Base-by-base conservation (phyloP, 2,329 filamentous ascomycete species). In the Aureobasidium lini region DNA sequence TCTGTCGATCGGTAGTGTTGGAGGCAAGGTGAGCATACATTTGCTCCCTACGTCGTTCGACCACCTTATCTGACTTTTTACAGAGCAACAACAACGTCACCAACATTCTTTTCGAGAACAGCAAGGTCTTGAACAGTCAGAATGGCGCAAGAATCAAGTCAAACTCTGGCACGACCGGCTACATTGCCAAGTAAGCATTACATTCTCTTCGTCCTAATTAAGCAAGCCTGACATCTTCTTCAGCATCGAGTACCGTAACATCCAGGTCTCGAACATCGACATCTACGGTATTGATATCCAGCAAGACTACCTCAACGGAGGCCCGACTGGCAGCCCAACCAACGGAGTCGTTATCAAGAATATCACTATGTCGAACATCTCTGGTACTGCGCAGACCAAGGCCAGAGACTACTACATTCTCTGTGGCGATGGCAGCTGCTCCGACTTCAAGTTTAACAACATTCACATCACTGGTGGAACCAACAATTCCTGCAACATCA, bases 241-340 rank as follows among this genome's bases (percentile, higher is more conserved):
- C 32, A 49, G 75, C 61, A 69, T 81, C 57, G 74, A 72, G 23
- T 81, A 78, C 70, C 68, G 71, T 61, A 75, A 78, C 64, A 80
- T 81, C 62, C 70, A 69, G 4, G 65, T 81, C 42, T 69, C 67
- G 37, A 71, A 73, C 54, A 78, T 79, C 62, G 66, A 70, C 34
- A 73, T 74, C 62, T 80, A 80, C 64, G 78, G 78, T n/a, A 78
- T 81, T 59, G 77, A 78, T 61, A 71, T 81, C 43, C 72, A 80
- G 68, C 77, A 81, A 68, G 79, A 81, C 65, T 81, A 81, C 64
- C 65, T 78, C 57, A 81, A 81, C 63, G 79, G 73, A 52, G 66
- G 64, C 16, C 71, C 72, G 3, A 74, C 72, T 29, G 72, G 72
- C 29, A 66, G 62, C 2, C 76, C 78, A 4, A 80, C 77, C 11